These are phyloP conservation scores for Penicillium psychrofluorescens DNA, from an alignment of 495 filamentous ascomycete species.

Conservation along the genomic window DNA sequence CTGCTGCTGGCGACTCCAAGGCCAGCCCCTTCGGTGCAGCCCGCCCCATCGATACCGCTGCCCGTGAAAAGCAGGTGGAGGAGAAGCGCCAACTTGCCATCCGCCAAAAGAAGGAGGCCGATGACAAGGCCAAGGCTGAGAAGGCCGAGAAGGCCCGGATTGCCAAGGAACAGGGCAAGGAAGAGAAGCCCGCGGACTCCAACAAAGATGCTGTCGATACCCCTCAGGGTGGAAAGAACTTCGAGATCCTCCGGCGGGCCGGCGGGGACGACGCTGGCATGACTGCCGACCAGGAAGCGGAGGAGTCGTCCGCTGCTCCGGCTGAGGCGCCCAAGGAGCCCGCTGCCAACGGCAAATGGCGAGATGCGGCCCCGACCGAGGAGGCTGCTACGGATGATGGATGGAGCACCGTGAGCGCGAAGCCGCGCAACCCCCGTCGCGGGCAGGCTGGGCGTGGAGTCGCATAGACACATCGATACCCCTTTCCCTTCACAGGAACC, in stretches of 20 bases:
- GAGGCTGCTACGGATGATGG: slow-evolving; percentile 58
- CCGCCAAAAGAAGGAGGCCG: slow-evolving; percentile 78
- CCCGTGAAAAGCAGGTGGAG: slow-evolving; percentile 80
- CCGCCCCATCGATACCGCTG: slow-evolving; percentile 79
- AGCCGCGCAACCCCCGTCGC: slow-evolving; percentile 45
- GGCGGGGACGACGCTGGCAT: slow-evolving; percentile 31
- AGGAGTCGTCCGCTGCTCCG: slow-evolving; percentile 18
- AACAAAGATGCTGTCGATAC: slow-evolving; percentile 41
- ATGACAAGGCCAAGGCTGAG: slow-evolving; percentile 78
- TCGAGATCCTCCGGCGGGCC: slow-evolving; percentile 48
- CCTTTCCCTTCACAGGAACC: slow-evolving; percentile 14
- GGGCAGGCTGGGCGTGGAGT: slow-evolving; percentile 41
- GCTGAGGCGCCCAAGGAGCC: slow-evolving; percentile 37
- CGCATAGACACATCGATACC: slow-evolving; percentile 42
- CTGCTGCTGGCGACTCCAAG: slow-evolving; percentile 56
- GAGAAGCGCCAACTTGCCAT: slow-evolving; percentile 69
- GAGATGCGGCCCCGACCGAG: slow-evolving; percentile 15
- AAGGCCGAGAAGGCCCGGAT: slow-evolving; percentile 66
- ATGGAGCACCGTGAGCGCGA: slow-evolving; percentile 66
- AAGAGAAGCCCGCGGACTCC: slow-evolving; percentile 34
- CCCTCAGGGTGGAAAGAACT: slow-evolving; percentile 38
- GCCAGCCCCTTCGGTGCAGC: slow-evolving; percentile 89
- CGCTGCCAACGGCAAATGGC: slow-evolving; percentile 35
- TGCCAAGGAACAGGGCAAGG: slow-evolving; percentile 37
- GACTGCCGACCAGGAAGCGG: slow-evolving; percentile 28